Base-by-base conservation (phyloP, 495 filamentous ascomycete genomes). In the Penicillium parvum region DNA sequence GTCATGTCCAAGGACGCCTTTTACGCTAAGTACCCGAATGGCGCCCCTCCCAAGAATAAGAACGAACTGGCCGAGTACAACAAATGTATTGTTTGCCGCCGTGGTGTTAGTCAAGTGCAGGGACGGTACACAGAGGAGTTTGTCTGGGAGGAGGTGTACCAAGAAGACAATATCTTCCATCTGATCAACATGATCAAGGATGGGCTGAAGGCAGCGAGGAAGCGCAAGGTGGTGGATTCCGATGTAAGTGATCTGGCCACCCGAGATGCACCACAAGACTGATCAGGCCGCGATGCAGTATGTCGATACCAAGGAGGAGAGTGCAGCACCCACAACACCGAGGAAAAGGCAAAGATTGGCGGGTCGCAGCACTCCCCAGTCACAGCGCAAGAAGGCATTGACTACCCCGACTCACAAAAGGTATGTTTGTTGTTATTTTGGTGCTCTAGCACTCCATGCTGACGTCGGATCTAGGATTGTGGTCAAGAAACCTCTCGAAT, bases 111-210 rank as follows among this genome's bases (percentile, higher is more conserved):
- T 57, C 85, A 87, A 4, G 68, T 86, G 22, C 95, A 90, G 20
- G 82, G 87, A 20, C 87, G 83, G 23, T 99, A 97, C 58, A 97
- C 92, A 0, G 80, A 90, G 4, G 94, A 97, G 55, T 95, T 97
- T 46, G 47, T 78, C 4, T 99, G 92, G 92, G 89, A 95, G 54
- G 76, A 94, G 22, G 67, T 92, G 8, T 94, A 86, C 50, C 69
- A 73, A 4, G 80, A 83, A 15, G 65, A 76, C 17, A 79, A 36
- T 76, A 88, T 63, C 66, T 92, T 52, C 10, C 53, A 65, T 0
- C 65, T 98, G 21, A 73, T 82, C 29, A 72, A 81, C 17, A 61
- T 82, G 51, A 71, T 97, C 18, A 72, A 81, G 49, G 70, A 71
- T 40, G 79, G 82, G 27, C 11, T 80, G 81, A 59, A 90, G 79